Percentiles rank a stretch among this genome's conserved stretches.
These are phyloP conservation scores for Fusarium musae DNA, from an alignment of 2,329 filamentous ascomycete genomes.

Conservation along the genomic window DNA sequence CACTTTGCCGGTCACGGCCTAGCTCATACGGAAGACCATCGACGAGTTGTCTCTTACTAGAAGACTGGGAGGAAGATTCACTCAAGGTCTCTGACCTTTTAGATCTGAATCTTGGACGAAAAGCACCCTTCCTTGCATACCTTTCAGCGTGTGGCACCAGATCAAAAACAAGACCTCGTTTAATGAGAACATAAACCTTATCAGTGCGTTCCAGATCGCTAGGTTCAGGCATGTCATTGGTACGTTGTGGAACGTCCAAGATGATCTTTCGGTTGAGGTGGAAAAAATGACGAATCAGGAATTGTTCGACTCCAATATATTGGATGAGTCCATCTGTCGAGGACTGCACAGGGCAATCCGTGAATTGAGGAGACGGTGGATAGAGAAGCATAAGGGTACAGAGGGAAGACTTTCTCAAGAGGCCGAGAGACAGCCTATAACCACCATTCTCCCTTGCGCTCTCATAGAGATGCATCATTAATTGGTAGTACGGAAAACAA, in stretches of 20 bases:
- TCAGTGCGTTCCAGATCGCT: background rate
- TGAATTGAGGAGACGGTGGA: background rate
- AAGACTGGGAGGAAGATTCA: background rate
- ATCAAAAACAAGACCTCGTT: background rate
- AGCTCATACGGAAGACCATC: background rate
- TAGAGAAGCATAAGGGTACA: no score
- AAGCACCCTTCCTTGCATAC: background rate
- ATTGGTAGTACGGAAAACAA: accelerated
- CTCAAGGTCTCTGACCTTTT: background rate
- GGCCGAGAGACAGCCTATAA: no score
- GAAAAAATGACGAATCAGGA: background rate
- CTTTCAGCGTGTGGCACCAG: slow-evolving; percentile 5
- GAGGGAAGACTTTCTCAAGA: no score
- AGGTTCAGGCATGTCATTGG: background rate
- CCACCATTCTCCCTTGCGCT: no score
- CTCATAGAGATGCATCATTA: background rate
- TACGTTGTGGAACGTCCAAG: background rate
- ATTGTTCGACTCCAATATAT: accelerated
- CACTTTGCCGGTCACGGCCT: slow-evolving; percentile 3
- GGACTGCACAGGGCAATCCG: background rate
- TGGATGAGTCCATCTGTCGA: background rate
- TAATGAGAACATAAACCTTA: background rate
- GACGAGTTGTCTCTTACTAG: background rate
- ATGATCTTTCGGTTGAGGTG: background rate
- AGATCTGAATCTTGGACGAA: background rate